A percentile compares a stretch with the other conserved stretches of the same genome.
Conservation (phyloP, 192 early-diverging fungal genomes). For the Gaertneriomyces semiglobifer region DNA sequence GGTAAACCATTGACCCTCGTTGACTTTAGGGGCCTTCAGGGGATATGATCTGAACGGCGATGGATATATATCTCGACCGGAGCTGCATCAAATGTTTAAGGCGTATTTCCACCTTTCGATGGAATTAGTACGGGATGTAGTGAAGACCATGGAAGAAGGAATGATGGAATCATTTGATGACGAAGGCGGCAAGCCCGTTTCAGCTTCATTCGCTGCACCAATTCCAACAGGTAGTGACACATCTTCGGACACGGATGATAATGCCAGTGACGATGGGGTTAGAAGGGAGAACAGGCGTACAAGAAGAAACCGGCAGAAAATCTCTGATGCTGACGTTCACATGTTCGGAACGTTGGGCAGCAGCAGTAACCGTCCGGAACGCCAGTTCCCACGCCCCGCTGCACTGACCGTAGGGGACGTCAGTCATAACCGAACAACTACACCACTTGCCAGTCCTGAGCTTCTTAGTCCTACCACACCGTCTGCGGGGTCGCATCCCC, state of each 20-base stretch:
- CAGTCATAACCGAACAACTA: too few relatives aligned
- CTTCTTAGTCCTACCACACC: conserved; percentile 2
- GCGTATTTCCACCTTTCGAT: conserved; percentile 88
- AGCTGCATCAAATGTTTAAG: conserved; percentile 86
- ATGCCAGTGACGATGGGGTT: conserved; percentile 2
- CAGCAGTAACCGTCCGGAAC: too few relatives aligned
- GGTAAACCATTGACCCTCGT: not conserved
- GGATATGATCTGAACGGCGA: conserved; percentile 91
- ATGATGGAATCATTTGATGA: conserved; percentile 82
- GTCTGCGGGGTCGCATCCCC: not conserved
- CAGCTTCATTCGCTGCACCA: conserved; percentile 79
- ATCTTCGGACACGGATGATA: conserved; percentile 21
- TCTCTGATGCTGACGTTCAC: too few relatives aligned
- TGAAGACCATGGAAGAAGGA: conserved; percentile 83
- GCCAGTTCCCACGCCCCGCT: too few relatives aligned
- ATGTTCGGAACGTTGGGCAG: too few relatives aligned
- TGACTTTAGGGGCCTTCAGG: conserved; percentile 69
- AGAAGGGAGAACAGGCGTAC: not conserved
- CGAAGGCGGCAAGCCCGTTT: conserved; percentile 78
- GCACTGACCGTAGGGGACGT: too few relatives aligned
- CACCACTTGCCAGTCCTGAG: too few relatives aligned
- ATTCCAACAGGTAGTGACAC: conserved; percentile 3
- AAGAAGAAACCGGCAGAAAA: not conserved
- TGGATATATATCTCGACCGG: conserved; percentile 76
- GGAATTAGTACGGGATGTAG: conserved; percentile 84